These are phyloP conservation scores for Paecilomyces fulvus DNA, from an alignment of 2,329 filamentous ascomycete species.

Conservation along the genomic window DNA sequence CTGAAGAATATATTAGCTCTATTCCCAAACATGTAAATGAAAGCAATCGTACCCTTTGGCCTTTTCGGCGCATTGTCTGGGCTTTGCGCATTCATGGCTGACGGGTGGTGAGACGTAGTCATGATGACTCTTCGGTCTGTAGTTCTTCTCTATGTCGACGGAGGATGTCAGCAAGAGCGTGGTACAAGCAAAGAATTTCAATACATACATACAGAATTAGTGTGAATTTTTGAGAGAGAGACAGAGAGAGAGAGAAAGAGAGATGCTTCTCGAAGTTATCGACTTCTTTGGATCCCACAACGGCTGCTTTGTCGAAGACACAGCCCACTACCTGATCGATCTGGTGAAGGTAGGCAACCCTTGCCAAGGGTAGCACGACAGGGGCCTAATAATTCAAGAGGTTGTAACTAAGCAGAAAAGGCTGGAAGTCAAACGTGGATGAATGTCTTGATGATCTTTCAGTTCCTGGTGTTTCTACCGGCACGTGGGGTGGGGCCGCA, in stretches of 20 bases:
- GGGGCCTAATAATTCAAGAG: neutral
- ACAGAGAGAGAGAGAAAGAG: neutral
- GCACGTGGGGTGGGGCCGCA: neutral
- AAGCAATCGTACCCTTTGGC: neutral
- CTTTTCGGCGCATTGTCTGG: neutral
- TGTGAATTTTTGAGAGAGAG: neutral
- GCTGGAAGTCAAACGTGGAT: neutral
- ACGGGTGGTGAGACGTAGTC: neutral
- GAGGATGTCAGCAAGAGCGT: neutral
- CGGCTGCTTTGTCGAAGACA: neutral
- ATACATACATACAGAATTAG: neutral
- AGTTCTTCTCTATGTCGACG: neutral
- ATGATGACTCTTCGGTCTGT: neutral
- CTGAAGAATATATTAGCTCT: conserved; percentile 38
- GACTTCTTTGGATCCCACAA: neutral
- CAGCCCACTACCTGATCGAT: neutral
- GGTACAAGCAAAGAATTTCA: neutral
- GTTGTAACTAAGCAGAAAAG: neutral
- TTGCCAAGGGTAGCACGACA: neutral
- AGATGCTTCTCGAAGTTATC: neutral
- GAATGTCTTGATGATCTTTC: neutral
- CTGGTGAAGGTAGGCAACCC: neutral
- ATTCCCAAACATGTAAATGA: neutral
- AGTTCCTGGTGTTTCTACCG: neutral
- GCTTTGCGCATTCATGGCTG: neutral